Evolutionary conservation across 805 yeast species (phyloP), one percentile per base, ranked within the genome.

Genomic region (Helenozyma rhizophorensis): DNA sequence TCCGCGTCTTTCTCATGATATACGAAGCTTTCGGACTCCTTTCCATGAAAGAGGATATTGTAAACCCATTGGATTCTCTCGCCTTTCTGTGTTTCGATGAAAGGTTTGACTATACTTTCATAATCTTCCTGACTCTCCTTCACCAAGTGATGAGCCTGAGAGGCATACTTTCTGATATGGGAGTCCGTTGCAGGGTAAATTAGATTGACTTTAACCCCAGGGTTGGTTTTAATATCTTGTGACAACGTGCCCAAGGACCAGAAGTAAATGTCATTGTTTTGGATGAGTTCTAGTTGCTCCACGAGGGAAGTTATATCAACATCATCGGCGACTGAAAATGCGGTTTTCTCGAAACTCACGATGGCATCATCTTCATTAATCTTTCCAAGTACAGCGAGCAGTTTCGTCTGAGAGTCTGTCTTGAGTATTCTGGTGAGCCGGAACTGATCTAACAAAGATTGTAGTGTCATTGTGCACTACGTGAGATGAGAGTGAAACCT

Each of bases 181-280:
- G 80, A 74, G 29, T 76, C 79, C 0, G 96, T 83, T 1, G 97
- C 97, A 1, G 98, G 98, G 54, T 76, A 87, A 16, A 90, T 79
- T 35, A 90, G 47, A 45, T 82, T 87, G 34, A 86, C 47, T 50
- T 89, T 88, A 11, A 80, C 80, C 1, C 78, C 70, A 1, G 94
- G 85, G 4, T 47, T 47, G 0, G 47, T 43, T 0, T 60, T 63
- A n/a, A 76, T 39, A 29, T 70, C 63, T 41, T 76, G 80, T 3
- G 46, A 45, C 25, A 82, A 43, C 1, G 71, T 55, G 1, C 75
- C 74, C 28, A 74, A 55, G 10, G 86, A 85, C 97, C 97, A 90
- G 40, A 71, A 71, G 51, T 90, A 90, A 1, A 89, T 78, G 47
- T 87, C 97, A 54, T 90, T 93, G 11, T 62, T 54, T n/a, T 84